A percentile compares a stretch with the other conserved stretches of the same genome.
These are phyloP conservation scores for Zygosaccharomyces bailii DNA, from an alignment of 805 yeast species.

Conservation along the genomic window DNA sequence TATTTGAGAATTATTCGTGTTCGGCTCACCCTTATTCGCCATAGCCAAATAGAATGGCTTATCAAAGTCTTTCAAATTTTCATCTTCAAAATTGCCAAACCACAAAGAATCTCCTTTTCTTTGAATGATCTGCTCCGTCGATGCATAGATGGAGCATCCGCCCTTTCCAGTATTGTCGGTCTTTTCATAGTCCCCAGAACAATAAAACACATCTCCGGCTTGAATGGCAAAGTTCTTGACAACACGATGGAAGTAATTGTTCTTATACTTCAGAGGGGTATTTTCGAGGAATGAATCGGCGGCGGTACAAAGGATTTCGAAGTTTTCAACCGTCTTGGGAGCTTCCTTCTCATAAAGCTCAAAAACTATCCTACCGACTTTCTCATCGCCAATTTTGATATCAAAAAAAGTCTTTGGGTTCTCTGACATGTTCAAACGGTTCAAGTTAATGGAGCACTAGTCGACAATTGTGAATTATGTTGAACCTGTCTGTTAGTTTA, in stretches of 20 bases:
- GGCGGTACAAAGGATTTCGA: constrained; percentile 45
- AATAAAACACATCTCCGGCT: constrained; percentile 56
- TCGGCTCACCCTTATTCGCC: constrained; percentile 53
- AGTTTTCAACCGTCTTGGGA: constrained; percentile 54
- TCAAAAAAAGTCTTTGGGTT: constrained; percentile 43
- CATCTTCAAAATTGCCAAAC: constrained; percentile 50
- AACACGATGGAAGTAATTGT: constrained; percentile 56
- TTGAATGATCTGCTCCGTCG: constrained; percentile 21
- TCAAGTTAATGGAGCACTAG: background rate
- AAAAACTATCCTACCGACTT: constrained; percentile 58
- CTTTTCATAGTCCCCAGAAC: constrained; percentile 30
- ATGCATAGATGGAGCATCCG: constrained; percentile 45
- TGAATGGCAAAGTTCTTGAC: constrained; percentile 69
- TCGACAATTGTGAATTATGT: background rate
- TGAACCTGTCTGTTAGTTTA: background rate
- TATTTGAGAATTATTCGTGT: constrained; percentile 62
- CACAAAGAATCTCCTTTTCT: constrained; percentile 24
- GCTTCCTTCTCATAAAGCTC: constrained; percentile 50
- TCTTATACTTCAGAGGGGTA: constrained; percentile 37
- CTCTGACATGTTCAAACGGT: constrained; percentile 1
- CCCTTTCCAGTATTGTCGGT: constrained; percentile 40
- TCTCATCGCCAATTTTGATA: constrained; percentile 41
- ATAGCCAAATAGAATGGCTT: constrained; percentile 54
- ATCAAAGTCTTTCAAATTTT: constrained; percentile 45
- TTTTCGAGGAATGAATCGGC: constrained; percentile 28